Conservation (phyloP, 345 rosid species). For the Eucalyptus paniculata region DNA sequence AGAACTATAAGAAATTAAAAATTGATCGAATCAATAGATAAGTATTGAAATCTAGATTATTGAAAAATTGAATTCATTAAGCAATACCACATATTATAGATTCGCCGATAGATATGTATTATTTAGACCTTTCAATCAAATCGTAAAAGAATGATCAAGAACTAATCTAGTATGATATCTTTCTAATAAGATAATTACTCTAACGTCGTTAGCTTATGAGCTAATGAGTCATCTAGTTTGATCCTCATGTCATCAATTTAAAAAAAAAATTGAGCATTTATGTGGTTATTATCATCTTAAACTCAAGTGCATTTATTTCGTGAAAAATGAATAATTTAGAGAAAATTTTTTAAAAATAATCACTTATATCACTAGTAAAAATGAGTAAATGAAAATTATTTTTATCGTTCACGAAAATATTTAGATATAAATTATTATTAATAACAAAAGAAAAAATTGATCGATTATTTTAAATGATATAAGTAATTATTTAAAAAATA, state of each 20-base stretch:
- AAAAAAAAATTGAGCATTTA: background rate
- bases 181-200: background rate
- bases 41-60: background rate
- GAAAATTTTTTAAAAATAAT: rapidly evolving
- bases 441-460: too few species aligned
- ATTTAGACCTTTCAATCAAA: background rate
- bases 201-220: rapidly evolving
- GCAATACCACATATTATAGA: background rate
- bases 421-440: rapidly evolving
- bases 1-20: rapidly evolving
- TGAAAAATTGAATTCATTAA: background rate
- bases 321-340: too few species aligned
- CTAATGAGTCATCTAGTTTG: too few species aligned
- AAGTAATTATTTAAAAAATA: too few species aligned
- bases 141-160: background rate
- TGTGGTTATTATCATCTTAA: background rate
- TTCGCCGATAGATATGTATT: background rate
- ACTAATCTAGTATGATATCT: background rate
- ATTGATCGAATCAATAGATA: background rate
- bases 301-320: rapidly evolving
- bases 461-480: rapidly evolving
- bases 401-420: too few species aligned
- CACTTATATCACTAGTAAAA: rapidly evolving
- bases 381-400: too few species aligned
- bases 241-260: too few species aligned